These are phyloP conservation scores for Lagenaria siceraria DNA, from an alignment of 306 rosid species.

Conservation along the genomic window DNA sequence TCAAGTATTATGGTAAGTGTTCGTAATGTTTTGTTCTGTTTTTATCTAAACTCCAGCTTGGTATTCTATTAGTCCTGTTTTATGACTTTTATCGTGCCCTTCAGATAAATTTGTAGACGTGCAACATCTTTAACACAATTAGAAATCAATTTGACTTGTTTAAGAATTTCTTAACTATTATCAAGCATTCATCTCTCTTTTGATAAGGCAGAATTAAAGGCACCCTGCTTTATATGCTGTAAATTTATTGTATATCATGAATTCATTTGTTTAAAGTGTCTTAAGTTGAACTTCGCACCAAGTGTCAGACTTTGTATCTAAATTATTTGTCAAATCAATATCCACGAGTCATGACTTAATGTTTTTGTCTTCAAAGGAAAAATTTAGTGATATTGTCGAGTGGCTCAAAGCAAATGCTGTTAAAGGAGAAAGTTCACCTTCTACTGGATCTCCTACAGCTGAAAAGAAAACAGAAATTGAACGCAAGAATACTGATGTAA, in stretches of 20 bases:
- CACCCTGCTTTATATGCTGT: not conserved
- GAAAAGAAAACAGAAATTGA: constrained; percentile 37
- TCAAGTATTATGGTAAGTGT: constrained; percentile 68
- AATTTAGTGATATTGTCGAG: constrained; percentile 74
- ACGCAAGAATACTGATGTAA: constrained; percentile 27
- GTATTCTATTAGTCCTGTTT: not conserved
- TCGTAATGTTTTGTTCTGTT: not conserved
- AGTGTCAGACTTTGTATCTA: not conserved
- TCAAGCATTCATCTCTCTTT: not conserved
- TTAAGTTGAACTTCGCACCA: not conserved
- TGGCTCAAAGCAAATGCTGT: constrained; percentile 78
- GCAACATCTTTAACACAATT: not conserved
- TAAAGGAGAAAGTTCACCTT: constrained; percentile 35
- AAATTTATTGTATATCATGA: not conserved
- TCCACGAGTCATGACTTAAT: not conserved
- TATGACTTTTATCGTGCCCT: not conserved
- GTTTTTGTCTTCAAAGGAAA: constrained; percentile 51
- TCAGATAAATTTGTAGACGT: not conserved
- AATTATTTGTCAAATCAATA: not conserved
- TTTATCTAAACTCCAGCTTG: not conserved
- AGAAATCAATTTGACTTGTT: not conserved
- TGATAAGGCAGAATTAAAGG: not conserved
- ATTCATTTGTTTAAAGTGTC: not conserved
- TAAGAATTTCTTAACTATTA: not conserved
- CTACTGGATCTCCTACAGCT: constrained; percentile 20